These are phyloP conservation scores for Zygoascus tannicola DNA, from an alignment of 805 yeast genomes.

Conservation along the genomic window DNA sequence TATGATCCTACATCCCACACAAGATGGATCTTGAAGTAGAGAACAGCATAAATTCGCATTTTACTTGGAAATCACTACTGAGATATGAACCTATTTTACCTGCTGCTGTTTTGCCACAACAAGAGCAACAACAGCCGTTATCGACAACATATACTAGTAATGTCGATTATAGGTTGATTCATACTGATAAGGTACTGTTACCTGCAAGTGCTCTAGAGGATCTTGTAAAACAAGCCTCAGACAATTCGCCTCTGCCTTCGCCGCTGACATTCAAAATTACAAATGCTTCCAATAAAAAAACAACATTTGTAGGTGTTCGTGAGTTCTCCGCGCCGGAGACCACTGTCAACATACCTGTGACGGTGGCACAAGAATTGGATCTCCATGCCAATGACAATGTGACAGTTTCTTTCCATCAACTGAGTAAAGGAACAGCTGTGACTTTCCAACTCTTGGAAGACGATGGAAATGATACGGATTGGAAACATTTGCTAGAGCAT, in stretches of 20 bases:
- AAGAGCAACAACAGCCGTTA: neutral
- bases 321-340: slow-evolving; percentile 39
- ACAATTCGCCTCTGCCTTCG: slow-evolving; percentile 20
- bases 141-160: neutral
- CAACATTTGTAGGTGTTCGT: slow-evolving; percentile 37
- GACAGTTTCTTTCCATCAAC: slow-evolving; percentile 21
- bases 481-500: slow-evolving; percentile 47
- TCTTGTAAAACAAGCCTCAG: slow-evolving; percentile 20
- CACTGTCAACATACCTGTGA: slow-evolving; percentile 31
- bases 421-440: slow-evolving; percentile 42
- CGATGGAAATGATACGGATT: slow-evolving; percentile 29
- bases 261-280: slow-evolving; percentile 32
- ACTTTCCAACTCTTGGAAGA: slow-evolving; percentile 35
- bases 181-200: slow-evolving; percentile 28
- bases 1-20: neutral
- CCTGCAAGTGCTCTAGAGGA: slow-evolving; percentile 26
- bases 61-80: neutral
- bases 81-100: neutral
- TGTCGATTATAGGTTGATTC: neutral
- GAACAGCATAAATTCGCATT: neutral
- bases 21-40: neutral
- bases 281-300: slow-evolving; percentile 18
- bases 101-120: neutral
- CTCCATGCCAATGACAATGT: slow-evolving; percentile 15
- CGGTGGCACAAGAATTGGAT: slow-evolving; percentile 26